Evolutionary conservation across 345 rosid species (phyloP).

Genomic region (Geranium brycei): DNA sequence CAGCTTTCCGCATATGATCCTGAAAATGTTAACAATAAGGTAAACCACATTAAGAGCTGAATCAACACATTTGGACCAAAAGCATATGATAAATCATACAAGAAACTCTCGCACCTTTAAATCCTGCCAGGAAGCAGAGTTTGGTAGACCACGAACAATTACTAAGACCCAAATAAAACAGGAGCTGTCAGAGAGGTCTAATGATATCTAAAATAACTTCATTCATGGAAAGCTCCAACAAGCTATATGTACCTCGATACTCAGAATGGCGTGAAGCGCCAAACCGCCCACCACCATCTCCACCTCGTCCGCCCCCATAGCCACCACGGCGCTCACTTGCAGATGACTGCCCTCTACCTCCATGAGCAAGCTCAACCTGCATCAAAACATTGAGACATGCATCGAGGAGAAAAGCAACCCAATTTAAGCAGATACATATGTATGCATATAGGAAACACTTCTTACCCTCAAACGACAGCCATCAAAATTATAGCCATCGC

Average conservation of each 20-base stretch:
- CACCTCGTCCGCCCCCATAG: conserved; percentile 17
- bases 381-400: conserved; percentile 6
- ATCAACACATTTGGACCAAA: not conserved
- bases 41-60: conserved; percentile 1
- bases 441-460: not conserved
- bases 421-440: not conserved
- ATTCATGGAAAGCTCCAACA: not conserved
- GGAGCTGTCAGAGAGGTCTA: not conserved
- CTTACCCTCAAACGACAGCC: conserved; percentile 41
- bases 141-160: conserved; percentile 68
- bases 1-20: conserved; percentile 98
- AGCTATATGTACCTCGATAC: conserved; percentile 51
- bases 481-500: conserved; percentile 56
- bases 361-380: conserved; percentile 99
- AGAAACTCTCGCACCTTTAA: conserved; percentile 46
- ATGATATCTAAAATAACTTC: not conserved
- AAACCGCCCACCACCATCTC: conserved; percentile 31
- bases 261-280: conserved; percentile 79
- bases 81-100: not conserved
- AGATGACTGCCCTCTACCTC: conserved; percentile 71
- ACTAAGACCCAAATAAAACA: conserved; percentile 22
- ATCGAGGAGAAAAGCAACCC: conserved; percentile 6
- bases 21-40: conserved; percentile 20
- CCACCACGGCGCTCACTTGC: conserved; percentile 63
- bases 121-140: conserved; percentile 99